Evolutionary conservation across 2,329 filamentous ascomycete genomes (phyloP), one percentile per base, ranked within the genome.

Genomic region (Penicillium brevicompactum): DNA sequence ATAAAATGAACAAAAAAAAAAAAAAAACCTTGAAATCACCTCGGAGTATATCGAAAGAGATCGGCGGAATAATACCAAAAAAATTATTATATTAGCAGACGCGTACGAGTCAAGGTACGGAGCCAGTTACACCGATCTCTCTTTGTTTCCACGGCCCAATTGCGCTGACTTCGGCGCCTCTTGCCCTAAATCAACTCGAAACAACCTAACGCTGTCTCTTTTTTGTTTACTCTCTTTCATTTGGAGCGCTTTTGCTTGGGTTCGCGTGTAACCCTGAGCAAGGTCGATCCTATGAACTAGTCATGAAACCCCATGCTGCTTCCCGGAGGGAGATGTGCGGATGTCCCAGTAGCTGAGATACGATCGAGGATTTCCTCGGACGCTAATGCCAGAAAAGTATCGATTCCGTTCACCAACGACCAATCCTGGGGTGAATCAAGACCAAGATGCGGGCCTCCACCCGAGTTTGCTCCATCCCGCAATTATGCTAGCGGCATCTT

Each of bases 121-220:
- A 27, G 24, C 8, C 5, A 50, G 58, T 58, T 62, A 61, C 58
- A 61, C 56, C 42, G 53, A 59, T 45, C 51, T 49, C 30, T 37
- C 46, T 40, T 55, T 61, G 51, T 61, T 65, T 60, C 58, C 63
- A 61, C 55, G 59, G 51, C 58, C 59, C 44, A 57, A 58, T 56
- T 57, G 53, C 57, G 49, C 34, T 46, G 13, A 27, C 30, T 31
- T 21, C 38, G 57, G 45, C 47, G 53, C 54, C 60, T 54, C 58
- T 61, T 60, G 56, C 53, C 67, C 57, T 59, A 66, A 71, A 72
- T 73, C 68, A 73, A 74, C 69, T 69, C 68, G 72, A 74, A 74
- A 74, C 72, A 71, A 57, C 60, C 72, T 72, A 74, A 74, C 69
- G 67, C 70, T 60, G 60, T 57, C 62, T 58, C 62, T 56, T 52